Base-by-base conservation (phyloP, 257 asterid genomes). In the Solanum sparsipilum region DNA sequence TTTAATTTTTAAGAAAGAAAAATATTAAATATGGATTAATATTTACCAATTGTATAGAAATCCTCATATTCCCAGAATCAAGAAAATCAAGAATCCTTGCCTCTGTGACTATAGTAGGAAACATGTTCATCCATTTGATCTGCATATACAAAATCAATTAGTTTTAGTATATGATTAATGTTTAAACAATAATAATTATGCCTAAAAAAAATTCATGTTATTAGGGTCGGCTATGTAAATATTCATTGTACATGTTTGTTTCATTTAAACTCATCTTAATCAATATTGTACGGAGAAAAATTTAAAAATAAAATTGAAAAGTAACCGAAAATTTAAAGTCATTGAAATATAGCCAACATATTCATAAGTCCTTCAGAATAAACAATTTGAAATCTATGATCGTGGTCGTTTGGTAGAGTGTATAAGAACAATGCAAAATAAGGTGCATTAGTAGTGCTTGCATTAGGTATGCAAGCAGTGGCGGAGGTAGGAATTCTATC, bases 81-180 rank as follows among this genome's bases (percentile, higher is more conserved):
- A 93, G 41, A 35, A 88, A 90, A 88, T 92, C 93, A 89, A 94
- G 72, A 72, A 90, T 92, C 86, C 85, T 90, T 13, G 94, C 96
- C 84, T 91, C 89, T 4, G 90, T 90, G 87, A 94, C 94, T 32
- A 94, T 91, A 13, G 93, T 91, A 48, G 96, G 93, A 87, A 96
- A 94, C 90, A 92, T 74, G 15, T 94, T 94, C 91, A 87, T 90
- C 96, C 94, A 94, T 87, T 93, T 93, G 76, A 89, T 83, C 98
- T 94, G 91, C 82, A 90, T 84, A 79, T 65, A 70, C 13, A 58
- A 70, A 23, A 70, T 48, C 3, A 3, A 21, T 5, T 23, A 73
- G 10, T 44, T 11, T 67, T 65, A 27, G 31, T n/a, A 63, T 63
- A 63, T 23, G 7, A n/a, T 25, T 65, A 23, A 34, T 41, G 31